Percentiles rank a stretch among this genome's conserved stretches.
Evolutionary conservation across 1,284 basidiomycete species (phyloP).

Genomic region (Ganoderma sp.): DNA sequence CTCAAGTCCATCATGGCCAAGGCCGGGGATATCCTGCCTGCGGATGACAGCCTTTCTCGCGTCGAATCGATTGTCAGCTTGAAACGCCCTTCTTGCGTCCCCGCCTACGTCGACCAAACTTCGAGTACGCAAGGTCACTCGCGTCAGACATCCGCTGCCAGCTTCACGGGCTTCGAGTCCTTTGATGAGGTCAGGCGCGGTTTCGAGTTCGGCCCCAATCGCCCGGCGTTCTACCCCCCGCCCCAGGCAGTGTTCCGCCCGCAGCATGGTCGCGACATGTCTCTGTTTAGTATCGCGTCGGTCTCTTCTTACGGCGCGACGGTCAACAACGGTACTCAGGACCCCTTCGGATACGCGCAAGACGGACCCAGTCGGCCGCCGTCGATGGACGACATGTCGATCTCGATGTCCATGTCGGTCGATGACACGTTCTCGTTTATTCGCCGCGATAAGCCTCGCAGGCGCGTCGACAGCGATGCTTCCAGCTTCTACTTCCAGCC

Average conservation of each 20-base stretch:
- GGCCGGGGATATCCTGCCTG: slow-evolving; percentile 42
- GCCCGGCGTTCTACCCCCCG: slow-evolving; percentile 70
- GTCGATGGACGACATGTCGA: slow-evolving; percentile 53
- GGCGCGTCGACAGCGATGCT: slow-evolving; percentile 73
- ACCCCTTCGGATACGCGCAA: slow-evolving; percentile 73
- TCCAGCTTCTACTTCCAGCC: slow-evolving; percentile 75
- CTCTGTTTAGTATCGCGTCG: slow-evolving; percentile 78
- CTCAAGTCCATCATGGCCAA: slow-evolving; percentile 65
- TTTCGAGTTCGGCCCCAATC: slow-evolving; percentile 70
- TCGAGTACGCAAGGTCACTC: slow-evolving; percentile 44
- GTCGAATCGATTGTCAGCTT: slow-evolving; percentile 54
- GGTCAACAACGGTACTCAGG: slow-evolving; percentile 63
- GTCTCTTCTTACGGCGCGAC: slow-evolving; percentile 81
- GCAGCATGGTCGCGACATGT: slow-evolving; percentile 59
- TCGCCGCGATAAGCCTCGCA: slow-evolving; percentile 48
- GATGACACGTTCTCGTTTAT: slow-evolving; percentile 79
- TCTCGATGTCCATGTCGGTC: slow-evolving; percentile 63
- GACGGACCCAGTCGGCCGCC: slow-evolving; percentile 56
- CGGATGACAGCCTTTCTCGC: slow-evolving; percentile 40
- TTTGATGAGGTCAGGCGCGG: slow-evolving; percentile 76
- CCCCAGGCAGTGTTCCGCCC: slow-evolving; percentile 42
- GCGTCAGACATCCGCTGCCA: slow-evolving; percentile 57
- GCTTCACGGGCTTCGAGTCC: slow-evolving; percentile 73
- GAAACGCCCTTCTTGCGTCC: slow-evolving; percentile 39
- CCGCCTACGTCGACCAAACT: slow-evolving; percentile 31